A percentile compares a stretch with the other conserved stretches of the same genome.
phyloP scores from a whole-genome alignment of 1,139 yeast species.

The Geotrichum europaeum region DNA sequence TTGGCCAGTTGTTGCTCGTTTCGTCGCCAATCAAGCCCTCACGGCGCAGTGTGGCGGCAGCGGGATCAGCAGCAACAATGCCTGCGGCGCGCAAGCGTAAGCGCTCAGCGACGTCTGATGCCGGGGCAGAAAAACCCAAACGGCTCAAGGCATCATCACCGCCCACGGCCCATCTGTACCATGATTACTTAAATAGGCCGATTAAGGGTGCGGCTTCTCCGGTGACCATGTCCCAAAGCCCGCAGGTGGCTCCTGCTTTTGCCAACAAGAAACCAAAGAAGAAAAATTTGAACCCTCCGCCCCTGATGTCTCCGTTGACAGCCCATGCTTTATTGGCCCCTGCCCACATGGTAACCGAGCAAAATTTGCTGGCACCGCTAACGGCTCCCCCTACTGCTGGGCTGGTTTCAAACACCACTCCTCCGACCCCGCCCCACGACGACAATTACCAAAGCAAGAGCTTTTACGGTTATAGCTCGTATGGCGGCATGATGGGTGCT shows the following conservation, averaged over 20 bases:
- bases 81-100: not conserved
- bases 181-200: not conserved
- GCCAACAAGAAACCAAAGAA: not conserved
- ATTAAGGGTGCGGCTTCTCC: not conserved
- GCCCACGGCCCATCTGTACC: not conserved
- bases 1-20: slow-evolving; percentile 50
- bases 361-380: not conserved
- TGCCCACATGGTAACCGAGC: not conserved
- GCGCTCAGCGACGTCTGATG: not conserved
- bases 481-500: not conserved
- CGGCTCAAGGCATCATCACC: not conserved
- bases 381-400: not conserved
- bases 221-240: not conserved
- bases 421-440: not conserved
- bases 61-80: not conserved
- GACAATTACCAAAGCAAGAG: not conserved
- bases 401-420: not conserved
- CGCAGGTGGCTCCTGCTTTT: not conserved
- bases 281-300: not conserved
- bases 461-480: not conserved
- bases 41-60: slow-evolving; percentile 1
- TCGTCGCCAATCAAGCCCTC: slow-evolving; percentile 2
- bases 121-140: not conserved
- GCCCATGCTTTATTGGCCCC: not conserved
- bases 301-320: not conserved